Conservation (phyloP, 768 basidiomycete genomes). For the Collybia sordida region DNA sequence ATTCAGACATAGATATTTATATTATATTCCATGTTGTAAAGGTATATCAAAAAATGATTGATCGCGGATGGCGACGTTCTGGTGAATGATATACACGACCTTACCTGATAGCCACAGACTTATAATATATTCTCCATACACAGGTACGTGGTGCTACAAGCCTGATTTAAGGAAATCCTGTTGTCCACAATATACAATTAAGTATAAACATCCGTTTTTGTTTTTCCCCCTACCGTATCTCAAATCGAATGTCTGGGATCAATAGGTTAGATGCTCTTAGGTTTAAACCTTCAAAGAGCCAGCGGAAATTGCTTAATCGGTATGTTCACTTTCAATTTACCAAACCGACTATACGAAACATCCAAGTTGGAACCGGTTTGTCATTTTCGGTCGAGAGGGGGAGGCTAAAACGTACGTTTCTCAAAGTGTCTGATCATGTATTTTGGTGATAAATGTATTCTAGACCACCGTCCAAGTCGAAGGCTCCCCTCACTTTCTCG, state of each 20-base stretch:
- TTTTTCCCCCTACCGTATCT: conserved; percentile 3
- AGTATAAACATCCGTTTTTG: conserved; percentile 41
- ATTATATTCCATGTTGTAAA: conserved; percentile 21
- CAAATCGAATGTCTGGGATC: neutral
- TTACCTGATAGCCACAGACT: neutral
- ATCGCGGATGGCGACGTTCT: conserved; percentile 83
- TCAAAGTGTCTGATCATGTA: neutral
- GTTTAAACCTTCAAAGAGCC: conserved; percentile 72
- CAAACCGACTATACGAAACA: conserved; percentile 1
- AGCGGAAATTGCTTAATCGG: conserved; percentile 75
- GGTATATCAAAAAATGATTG: conserved; percentile 82
- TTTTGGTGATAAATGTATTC: neutral
- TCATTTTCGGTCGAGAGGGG: conserved; percentile 44
- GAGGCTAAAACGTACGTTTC: conserved; percentile 16
- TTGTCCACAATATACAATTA: conserved; percentile 95
- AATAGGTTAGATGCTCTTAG: conserved; percentile 61
- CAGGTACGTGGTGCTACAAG: conserved; percentile 78
- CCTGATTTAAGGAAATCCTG: conserved; percentile 81
- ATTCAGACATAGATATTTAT: neutral
- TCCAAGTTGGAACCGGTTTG: conserved; percentile 70
- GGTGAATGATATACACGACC: conserved; percentile 46
- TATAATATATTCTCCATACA: neutral
- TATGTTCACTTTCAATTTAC: conserved; percentile 22
- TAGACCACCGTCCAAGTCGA: conserved; percentile 8
- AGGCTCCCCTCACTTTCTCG: conserved; percentile 33